These are phyloP conservation scores for Vaccinium myrtillus DNA, from an alignment of 148 eudicot genomes.

Conservation along the genomic window DNA sequence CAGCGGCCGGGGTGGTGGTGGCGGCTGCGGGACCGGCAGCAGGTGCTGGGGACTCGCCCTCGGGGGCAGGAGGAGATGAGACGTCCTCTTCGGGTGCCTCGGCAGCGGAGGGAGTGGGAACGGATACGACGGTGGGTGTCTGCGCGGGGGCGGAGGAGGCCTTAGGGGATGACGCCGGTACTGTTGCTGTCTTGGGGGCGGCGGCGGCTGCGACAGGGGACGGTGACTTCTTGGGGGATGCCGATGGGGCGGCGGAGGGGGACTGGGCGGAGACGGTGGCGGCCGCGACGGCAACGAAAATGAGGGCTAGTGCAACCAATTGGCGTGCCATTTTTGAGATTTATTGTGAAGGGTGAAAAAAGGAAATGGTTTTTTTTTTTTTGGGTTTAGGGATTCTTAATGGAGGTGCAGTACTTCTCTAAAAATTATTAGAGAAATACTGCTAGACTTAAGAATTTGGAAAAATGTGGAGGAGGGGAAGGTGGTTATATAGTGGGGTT, in stretches of 20 bases:
- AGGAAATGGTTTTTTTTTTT: neutral
- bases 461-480: neutral
- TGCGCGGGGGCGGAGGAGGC: neutral
- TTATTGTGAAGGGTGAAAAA: no score
- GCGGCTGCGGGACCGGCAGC: neutral
- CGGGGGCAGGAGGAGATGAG: slow-evolving; percentile 5
- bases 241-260: neutral
- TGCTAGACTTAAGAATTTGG: neutral
- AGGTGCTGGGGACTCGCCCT: neutral
- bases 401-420: slow-evolving; percentile 13
- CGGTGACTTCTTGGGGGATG: slow-evolving; percentile 3
- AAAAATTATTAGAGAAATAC: slow-evolving; percentile 19
- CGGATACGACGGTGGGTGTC: neutral
- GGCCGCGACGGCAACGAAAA: slow-evolving; percentile 15
- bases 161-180: slow-evolving; percentile 5
- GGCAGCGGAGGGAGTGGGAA: neutral
- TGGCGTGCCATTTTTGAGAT: slow-evolving; percentile 21
- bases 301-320: slow-evolving; percentile 18
- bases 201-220: slow-evolving; percentile 6
- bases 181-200: neutral
- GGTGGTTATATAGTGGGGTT: slow-evolving; percentile 3
- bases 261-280: slow-evolving; percentile 10
- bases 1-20: neutral
- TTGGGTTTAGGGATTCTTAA: neutral
- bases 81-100: neutral